Base-by-base conservation (phyloP, 768 basidiomycete genomes). In the Pisolithus orientalis region DNA sequence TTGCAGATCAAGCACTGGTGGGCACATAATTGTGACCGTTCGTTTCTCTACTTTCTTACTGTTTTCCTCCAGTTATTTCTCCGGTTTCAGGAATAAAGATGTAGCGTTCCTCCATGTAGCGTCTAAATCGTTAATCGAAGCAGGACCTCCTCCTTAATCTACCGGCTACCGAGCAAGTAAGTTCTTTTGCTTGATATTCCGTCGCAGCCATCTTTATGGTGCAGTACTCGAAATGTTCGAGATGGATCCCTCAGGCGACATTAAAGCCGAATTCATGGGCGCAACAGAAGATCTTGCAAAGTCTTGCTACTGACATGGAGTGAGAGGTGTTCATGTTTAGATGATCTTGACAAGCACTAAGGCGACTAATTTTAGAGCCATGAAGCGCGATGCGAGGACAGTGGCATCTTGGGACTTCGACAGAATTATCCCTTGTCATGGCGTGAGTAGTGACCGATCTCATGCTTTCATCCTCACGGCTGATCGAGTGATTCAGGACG, bases 101-200 rank as follows among this genome's bases (percentile, higher is more conserved):
- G 80, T 94, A 13, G 88, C 90, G 0, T 92, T 90, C 68, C 78
- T 86, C 53, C 92, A 95, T 61, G 68, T 72, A 11, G 72, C 79
- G 0, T 85, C 83, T 13, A 87, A 82, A 64, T 80, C 84, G 0
- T 70, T 94, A 43, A 78, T 94, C 44, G 75, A 86, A 65, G 93
- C 89, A n/a, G 2, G 93, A 96, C 65, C 71, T 94, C 42, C 65
- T 94, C 3, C 80, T 91, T 72, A 94, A 94, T 70, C 72, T 94
- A 11, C 90, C 91, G 1, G 72, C 80, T 4, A 83, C 65, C 2
- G 91, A 94, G 67, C 90, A 93, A 70, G 83, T 82, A 29, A 47
- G 65, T 49, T 2, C 10, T 29, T n/a, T 17, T 16, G 43, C 50
- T 39, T 43, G 32, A n/a, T 45, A 31, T 27, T 37, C 4, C 45